Base-by-base conservation (phyloP, 768 basidiomycete species). In the Boletus vermiculosoides region DNA sequence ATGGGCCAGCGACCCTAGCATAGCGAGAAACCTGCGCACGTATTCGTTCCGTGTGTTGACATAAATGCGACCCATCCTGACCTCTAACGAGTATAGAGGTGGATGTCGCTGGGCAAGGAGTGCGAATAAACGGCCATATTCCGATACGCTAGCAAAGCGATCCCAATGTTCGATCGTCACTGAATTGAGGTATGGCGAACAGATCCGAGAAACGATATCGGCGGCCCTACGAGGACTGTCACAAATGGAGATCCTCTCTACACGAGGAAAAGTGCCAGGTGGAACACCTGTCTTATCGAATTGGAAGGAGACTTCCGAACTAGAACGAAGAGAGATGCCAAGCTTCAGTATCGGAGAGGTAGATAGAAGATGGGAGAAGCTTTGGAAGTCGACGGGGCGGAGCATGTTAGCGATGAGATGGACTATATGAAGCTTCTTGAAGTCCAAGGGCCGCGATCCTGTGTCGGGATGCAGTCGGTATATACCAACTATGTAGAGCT, bases 101-200 rank as follows among this genome's bases (percentile, higher is more conserved):
- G 36, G 34, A 10, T 31, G 36, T n/a, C 52, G 54, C 52, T 56
- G 48, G 0, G 61, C 51, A 8, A 37, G 37, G 12, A 56, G 34
- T 1, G 8, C 20, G 40, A 61, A 53, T 23, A 62, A 40, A 40
- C 44, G 51, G 0, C 31, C 23, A 13, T 60, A 60, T 31, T 56
- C 60, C 1, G 50, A 20, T 5, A 52, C 8, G 33, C 50, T 55
- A 1, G 50, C 42, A 23, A 52, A 45, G 39, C 47, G 54, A 13
- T 52, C 46, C 20, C 30, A 46, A 20, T 55, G 41, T 28, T 52
- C 47, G 3, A 62, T 46, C 9, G 37, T 56, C 39, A 62, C 55
- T 2, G 59, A 53, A 22, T 12, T n/a, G 42, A 62, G 61, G 45
- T 51, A 53, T 5, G 55, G 61, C 6, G 58, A 62, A 33, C 44